Base-by-base conservation (phyloP, 345 rosid species). In the Syzygium aromaticum region DNA sequence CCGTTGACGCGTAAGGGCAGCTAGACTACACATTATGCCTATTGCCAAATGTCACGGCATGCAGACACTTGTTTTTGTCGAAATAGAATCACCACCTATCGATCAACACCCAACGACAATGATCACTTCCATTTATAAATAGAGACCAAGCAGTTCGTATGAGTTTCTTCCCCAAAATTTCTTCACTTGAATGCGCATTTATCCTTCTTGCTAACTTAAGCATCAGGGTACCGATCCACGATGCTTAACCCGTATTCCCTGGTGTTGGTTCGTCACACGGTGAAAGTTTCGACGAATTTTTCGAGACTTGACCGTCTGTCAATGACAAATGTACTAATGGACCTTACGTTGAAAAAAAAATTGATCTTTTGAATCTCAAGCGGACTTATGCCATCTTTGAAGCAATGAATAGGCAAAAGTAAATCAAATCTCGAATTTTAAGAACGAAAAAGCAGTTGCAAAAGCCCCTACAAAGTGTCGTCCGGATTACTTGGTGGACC, bases 1-100 rank as follows among this genome's bases (percentile, higher is more conserved):
- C 27, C 64, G 5, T 27, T 14, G 0, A 0, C 7, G 11, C 6
- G 4, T 25, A 5, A 25, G 30, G 16, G 15, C 7, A 27, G 1
- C 2, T 25, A 14, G 15, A 59, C 15, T 28, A 11, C 27, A 13
- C 16, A 27, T 59, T n/a, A 59, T 25, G 7, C 11, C 30, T 11
- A 27, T 59, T 27, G 30, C 30, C 7, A 11, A 59, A 11, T 59
- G 64, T 27, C 30, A 0, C 27, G 30, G 27, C 15, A 11, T 11
- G 64, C 11, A 57, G 3, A 57, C 15, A 57, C 11, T 25, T 57
- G 11, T 25, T 4, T 59, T 25, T 11, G 30, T 59, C 7, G 5
- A 27, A 16, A 27, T 59, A 13, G 16, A 2, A 59, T 59, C 12
- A 59, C 27, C 64, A 59, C 30, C 1, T 59, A 0, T 59, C 30